Conservation (phyloP, 2,329 filamentous ascomycete species). For the Botrytis medusae region DNA sequence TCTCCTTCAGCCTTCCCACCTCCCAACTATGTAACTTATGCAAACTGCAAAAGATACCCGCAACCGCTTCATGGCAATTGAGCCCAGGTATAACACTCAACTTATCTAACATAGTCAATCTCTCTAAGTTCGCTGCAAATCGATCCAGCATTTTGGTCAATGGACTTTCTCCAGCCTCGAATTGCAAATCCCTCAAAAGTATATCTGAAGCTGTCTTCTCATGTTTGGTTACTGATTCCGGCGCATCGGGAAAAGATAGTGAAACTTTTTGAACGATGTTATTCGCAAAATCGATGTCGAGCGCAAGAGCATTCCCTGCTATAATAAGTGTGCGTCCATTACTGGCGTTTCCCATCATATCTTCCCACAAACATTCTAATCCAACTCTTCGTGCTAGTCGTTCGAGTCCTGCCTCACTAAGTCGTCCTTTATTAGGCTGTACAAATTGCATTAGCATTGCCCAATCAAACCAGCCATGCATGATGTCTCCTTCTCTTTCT, state of each 20-base stretch:
- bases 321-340: constrained; percentile 58
- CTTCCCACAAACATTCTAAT: constrained; percentile 63
- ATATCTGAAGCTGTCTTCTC: constrained; percentile 64
- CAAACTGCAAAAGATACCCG: constrained; percentile 70
- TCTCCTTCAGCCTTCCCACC: constrained; percentile 54
- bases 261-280: constrained; percentile 63
- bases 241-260: constrained; percentile 61
- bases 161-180: constrained; percentile 57
- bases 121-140: constrained; percentile 71
- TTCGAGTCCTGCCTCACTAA: constrained; percentile 75
- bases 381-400: constrained; percentile 66
- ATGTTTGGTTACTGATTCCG: constrained; percentile 58
- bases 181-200: constrained; percentile 62
- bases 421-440: constrained; percentile 54
- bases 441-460: constrained; percentile 28
- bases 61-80: constrained; percentile 75
- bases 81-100: constrained; percentile 67
- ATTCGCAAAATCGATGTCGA: constrained; percentile 62
- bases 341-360: constrained; percentile 47
- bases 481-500: too few species aligned
- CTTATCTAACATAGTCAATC: constrained; percentile 67
- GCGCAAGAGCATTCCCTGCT: constrained; percentile 58
- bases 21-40: constrained; percentile 71
- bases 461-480: constrained; percentile 25
- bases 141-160: constrained; percentile 68